Evolutionary conservation across 306 rosid genomes (phyloP).

Genomic region (Chamaecrista fasciculata): DNA sequence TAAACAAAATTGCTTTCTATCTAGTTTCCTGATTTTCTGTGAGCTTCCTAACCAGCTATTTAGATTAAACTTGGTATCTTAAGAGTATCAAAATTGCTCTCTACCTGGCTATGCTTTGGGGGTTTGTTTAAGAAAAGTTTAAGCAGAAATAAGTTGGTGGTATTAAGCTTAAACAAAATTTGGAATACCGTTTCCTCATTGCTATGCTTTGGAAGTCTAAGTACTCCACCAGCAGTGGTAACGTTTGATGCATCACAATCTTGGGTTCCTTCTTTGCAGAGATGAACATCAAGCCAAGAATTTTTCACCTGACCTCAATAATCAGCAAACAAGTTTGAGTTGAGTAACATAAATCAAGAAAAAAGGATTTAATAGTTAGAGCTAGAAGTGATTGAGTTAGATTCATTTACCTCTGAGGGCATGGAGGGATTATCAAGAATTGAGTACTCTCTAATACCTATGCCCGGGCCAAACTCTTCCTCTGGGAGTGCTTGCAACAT

Average conservation of each 20-base stretch:
- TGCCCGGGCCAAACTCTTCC: conserved; percentile 81
- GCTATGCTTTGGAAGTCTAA: conserved; percentile 86
- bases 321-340: conserved; percentile 10
- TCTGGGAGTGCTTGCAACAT: conserved; percentile 72
- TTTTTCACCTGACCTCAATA: conserved; percentile 65
- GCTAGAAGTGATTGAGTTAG: conserved; percentile 25
- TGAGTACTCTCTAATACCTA: conserved; percentile 81
- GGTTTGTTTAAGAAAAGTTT: background rate
- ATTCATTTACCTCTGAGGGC: conserved; percentile 60
- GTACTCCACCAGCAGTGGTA: conserved; percentile 49
- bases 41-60: conserved; percentile 15
- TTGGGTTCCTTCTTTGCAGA: conserved; percentile 66
- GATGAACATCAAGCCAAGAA: conserved; percentile 87
- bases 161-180: background rate
- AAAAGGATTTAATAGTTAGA: conserved; percentile 10
- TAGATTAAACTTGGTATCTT: conserved; percentile 5
- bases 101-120: too few species aligned
- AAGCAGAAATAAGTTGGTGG: conserved; percentile 15
- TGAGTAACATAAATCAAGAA: conserved; percentile 15
- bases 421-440: conserved; percentile 78
- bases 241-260: conserved; percentile 56
- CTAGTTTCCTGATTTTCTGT: background rate
- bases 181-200: conserved; percentile 74
- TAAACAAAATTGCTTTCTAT: background rate
- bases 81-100: background rate